Base-by-base conservation (phyloP, 2,329 filamentous ascomycete genomes). In the Colletotrichum simmondsii region DNA sequence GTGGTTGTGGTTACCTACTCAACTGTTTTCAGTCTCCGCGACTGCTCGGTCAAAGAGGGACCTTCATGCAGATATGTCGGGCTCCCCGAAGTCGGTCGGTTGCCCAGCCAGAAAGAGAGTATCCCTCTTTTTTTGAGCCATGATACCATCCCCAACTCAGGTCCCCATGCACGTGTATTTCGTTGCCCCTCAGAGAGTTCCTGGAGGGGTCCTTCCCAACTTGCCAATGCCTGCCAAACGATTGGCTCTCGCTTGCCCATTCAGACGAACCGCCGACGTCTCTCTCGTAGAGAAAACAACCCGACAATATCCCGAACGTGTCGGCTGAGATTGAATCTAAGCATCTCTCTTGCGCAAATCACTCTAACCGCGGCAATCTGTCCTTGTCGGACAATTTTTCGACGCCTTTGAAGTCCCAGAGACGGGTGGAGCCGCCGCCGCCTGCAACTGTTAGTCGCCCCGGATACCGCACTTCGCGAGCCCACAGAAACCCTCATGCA, bases 21-120 rank as follows among this genome's bases (percentile, higher is more conserved):
- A 49, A 49, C 42, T 49, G 6, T 49, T 49, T n/a, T 22, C 42
- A n/a, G 42, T 22, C 42, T 70, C 11, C 11, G 42, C 16, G 30
- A 22, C 35, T 64, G 30, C 57, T 61, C 59, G 65, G 42, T 60
- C 54, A 28, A 32, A 72, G 32, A 49, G 60, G 35, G 22, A 46
- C 70, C 56, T 62, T 65, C 35, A 61, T 61, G 60, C 66, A 60
- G 37, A 42, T 37, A 65, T 60, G 46, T 72, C 70, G 70, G 70
- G 66, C 66, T 54, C 49, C 56, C 71, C 71, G 71, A 72, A 60
- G 32, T 61, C 66, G 37, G 26, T 61, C 60, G 30, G 56, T 49
- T 53, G 32, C 49, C 26, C 32, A 26, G 56, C 54, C 53, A 49
- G 19, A 60, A 53, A 53, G 54, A 19, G n/a, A 42, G 5, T 30